A percentile compares a stretch with the other conserved stretches of the same genome.
phyloP scores from a whole-genome alignment of 768 basidiomycete genomes.

The Boletus pseudopeckii region DNA sequence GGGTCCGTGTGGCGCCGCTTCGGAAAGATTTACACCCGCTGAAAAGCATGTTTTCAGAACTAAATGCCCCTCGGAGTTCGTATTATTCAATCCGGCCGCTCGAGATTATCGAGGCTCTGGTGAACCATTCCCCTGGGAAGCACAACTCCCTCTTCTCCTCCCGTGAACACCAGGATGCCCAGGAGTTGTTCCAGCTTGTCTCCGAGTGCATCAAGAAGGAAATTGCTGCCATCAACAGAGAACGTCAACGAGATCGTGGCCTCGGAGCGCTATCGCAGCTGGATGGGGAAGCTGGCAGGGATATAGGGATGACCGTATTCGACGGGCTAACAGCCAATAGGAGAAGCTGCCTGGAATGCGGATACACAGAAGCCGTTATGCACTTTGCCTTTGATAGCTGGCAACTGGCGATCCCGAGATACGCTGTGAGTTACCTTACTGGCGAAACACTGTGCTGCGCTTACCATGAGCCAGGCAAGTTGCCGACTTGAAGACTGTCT shows the following conservation, averaged over 20 bases:
- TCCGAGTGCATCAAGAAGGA: constrained; percentile 90
- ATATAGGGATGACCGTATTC: constrained; percentile 68
- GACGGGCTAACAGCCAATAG: constrained; percentile 90
- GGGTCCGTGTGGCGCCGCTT: constrained; percentile 42
- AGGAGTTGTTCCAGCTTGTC: constrained; percentile 94
- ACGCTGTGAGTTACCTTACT: constrained; percentile 45
- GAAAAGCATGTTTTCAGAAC: constrained; percentile 38
- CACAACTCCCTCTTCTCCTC: constrained; percentile 72
- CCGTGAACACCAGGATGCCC: constrained; percentile 96
- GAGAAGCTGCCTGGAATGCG: constrained; percentile 83
- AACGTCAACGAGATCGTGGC: constrained; percentile 68
- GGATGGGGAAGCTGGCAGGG: constrained; percentile 24
- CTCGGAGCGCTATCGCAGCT: constrained; percentile 51
- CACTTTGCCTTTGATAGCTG: constrained; percentile 86
- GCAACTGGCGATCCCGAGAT: constrained; percentile 71
- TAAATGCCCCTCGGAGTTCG: constrained; percentile 59
- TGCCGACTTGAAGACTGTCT: constrained; percentile 82
- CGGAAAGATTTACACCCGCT: neutral
- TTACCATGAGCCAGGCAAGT: constrained; percentile 41
- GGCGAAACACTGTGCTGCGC: neutral
- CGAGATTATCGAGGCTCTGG: constrained; percentile 68
- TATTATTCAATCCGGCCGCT: constrained; percentile 67
- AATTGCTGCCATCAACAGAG: constrained; percentile 65
- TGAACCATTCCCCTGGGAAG: constrained; percentile 49
- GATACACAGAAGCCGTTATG: constrained; percentile 93